Percentiles rank a stretch among this genome's conserved stretches.
Conservation (phyloP, 2,329 filamentous ascomycete genomes). For the Monilinia fructigena region DNA sequence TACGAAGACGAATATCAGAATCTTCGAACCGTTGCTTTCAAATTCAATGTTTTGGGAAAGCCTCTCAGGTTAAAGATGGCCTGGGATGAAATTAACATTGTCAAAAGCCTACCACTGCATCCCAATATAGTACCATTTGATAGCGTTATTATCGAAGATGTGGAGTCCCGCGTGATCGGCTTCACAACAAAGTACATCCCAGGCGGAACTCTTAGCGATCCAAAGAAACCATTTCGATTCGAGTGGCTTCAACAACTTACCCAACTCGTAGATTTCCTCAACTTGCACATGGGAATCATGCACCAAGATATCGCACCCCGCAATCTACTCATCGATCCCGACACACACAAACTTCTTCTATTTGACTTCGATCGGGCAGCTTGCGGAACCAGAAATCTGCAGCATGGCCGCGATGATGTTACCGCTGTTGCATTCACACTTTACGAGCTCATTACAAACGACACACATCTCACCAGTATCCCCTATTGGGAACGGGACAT, state of each 20-base stretch:
- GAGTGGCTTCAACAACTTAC: conserved; percentile 43
- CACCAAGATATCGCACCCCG: conserved; percentile 44
- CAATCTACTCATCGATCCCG: conserved; percentile 43
- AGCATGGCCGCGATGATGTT: conserved; percentile 35
- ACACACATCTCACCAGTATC: conserved; percentile 21
- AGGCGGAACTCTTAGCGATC: neutral
- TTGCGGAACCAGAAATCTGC: conserved; percentile 9
- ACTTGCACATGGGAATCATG: conserved; percentile 42
- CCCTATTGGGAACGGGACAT: conserved; percentile 25
- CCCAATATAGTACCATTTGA: neutral
- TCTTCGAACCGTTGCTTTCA: neutral
- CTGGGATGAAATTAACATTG: neutral
- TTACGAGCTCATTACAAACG: conserved; percentile 30
- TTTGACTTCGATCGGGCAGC: conserved; percentile 41
- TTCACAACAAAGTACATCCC: neutral
- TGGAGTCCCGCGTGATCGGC: conserved; percentile 1
- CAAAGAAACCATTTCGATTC: conserved; percentile 41
- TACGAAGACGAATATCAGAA: neutral
- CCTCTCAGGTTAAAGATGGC: neutral
- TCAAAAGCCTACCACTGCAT: neutral
- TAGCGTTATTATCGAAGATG: conserved; percentile 2
- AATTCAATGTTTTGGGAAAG: neutral
- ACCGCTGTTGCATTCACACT: conserved; percentile 30
- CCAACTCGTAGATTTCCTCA: conserved; percentile 43
- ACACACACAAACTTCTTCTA: conserved; percentile 40